Evolutionary conservation across 31 red algal species (phyloP).

Genomic region (Endocladia muricata): DNA sequence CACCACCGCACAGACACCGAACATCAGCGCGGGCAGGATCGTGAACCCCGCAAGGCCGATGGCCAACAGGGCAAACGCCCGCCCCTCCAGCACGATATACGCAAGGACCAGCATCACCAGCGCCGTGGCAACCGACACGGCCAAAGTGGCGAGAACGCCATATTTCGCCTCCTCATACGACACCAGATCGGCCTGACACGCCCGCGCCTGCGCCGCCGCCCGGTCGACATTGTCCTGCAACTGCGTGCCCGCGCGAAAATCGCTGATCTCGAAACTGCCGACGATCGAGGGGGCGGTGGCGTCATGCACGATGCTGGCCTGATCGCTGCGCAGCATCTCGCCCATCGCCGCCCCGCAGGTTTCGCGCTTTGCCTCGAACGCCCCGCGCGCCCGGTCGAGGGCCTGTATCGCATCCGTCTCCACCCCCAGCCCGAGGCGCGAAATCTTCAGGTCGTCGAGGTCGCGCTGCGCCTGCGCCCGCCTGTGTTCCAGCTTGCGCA

Average conservation of each 20-base stretch:
- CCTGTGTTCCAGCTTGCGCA: no score
- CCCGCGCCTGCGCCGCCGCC: not conserved
- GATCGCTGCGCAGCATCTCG: no score
- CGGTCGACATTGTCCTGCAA: slow-evolving; percentile 3
- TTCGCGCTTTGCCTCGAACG: no score
- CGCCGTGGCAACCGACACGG: slow-evolving; percentile 1
- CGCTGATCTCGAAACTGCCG: slow-evolving; percentile 1
- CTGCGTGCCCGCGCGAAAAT: not conserved
- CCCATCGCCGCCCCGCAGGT: no score
- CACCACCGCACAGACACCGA: not conserved
- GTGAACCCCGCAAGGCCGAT: slow-evolving; percentile 1
- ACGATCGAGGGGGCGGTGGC: not conserved
- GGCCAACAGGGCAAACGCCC: not conserved
- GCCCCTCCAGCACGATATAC: not conserved
- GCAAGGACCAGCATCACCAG: slow-evolving; percentile 1
- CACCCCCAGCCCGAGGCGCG: no score
- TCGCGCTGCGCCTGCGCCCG: no score
- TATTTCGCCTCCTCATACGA: not conserved
- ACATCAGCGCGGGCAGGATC: slow-evolving; percentile 3
- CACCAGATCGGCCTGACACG: slow-evolving; percentile 2
- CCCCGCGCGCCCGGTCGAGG: no score
- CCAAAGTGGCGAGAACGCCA: not conserved
- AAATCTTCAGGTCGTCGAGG: no score
- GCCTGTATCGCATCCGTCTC: no score
- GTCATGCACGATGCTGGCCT: slow-evolving; percentile 1